phyloP scores from a whole-genome alignment of 805 yeast genomes.

The Wickerhamomyces kurtzmanii region DNA sequence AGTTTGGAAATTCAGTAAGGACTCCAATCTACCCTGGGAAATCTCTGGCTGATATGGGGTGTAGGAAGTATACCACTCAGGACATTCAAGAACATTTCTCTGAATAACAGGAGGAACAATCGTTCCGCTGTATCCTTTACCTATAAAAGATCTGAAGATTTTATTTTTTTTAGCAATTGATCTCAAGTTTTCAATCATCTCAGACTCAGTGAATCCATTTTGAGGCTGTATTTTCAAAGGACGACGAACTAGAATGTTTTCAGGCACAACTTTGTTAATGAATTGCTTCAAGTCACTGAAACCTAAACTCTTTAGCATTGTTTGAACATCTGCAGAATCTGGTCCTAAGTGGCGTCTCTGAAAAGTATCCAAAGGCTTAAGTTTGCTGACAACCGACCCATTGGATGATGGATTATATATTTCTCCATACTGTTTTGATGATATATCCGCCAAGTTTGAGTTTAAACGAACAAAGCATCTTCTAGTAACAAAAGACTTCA shows the following conservation, averaged over 20 bases:
- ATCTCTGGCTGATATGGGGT: slow-evolving; percentile 99
- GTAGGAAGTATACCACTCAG: slow-evolving; percentile 98
- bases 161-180: slow-evolving; percentile 69
- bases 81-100: slow-evolving; percentile 84
- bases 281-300: slow-evolving; percentile 62
- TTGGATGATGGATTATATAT: slow-evolving; percentile 32
- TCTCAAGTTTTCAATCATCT: slow-evolving; percentile 61
- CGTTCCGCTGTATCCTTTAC: slow-evolving; percentile 93
- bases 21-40: slow-evolving; percentile 91
- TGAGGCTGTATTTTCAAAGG: slow-evolving; percentile 57
- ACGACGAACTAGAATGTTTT: slow-evolving; percentile 60
- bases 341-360: slow-evolving; percentile 90
- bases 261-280: slow-evolving; percentile 66
- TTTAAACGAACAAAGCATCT: slow-evolving; percentile 5
- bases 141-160: slow-evolving; percentile 68
- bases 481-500: no score
- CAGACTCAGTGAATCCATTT: slow-evolving; percentile 72
- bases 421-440: slow-evolving; percentile 38
- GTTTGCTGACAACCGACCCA: slow-evolving; percentile 5
- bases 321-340: slow-evolving; percentile 44
- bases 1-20: slow-evolving; percentile 89
- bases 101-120: slow-evolving; percentile 85
- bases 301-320: slow-evolving; percentile 62
- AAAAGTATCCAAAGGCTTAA: slow-evolving; percentile 63
- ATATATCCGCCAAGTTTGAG: slow-evolving; percentile 36